Evolutionary conservation across 2,329 filamentous ascomycete species (phyloP), one percentile per base, ranked within the genome.

Genomic region (Pyricularia pennisetigena): DNA sequence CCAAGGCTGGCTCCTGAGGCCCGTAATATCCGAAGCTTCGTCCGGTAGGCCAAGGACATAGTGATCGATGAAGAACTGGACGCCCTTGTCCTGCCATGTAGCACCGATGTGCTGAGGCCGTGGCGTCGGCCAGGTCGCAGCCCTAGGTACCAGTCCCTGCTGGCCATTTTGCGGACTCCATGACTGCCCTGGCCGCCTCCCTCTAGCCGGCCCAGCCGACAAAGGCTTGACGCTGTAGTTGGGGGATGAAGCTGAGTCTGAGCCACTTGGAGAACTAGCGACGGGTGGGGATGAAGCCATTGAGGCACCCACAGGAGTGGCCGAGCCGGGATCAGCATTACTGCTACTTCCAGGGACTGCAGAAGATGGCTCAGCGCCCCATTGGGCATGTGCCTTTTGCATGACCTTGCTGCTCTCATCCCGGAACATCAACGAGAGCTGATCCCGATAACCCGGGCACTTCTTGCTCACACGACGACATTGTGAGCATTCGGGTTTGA

Each of bases 331-430:
- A 71, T 69, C 49, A 68, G 23, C 30, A 30, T 32, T 26, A 29
- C 32, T 65, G 64, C 64, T 16, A 26, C 64, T 65, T 23, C 64
- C 64, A 24, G 4, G 12, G n/a, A n/a, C 64, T 12, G 26, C 64
- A 12, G 72, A 70, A 3, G 68, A 69, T 16, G 68, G 20, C 2
- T 70, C 71, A 20, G 71, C 78, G 68, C 79, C 81, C 82, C 79
- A 84, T 75, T 80, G 83, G 29, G 82, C 83, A 68, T 85, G 83
- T 24, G 83, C 83, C 73, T 86, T 88, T 70, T 82, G 82, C 29
- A 86, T 84, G 64, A 89, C 86, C 72, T 88, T 85, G 72, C 80
- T 84, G 72, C 85, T 89, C 76, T 90, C 86, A 77, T 90, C 86
- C 54, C 87, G 85, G 74, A 90, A 90, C 82, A 89, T 85, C 69